Evolutionary conservation across 805 yeast genomes (phyloP).

Genomic region (Myxozyma neglecta): DNA sequence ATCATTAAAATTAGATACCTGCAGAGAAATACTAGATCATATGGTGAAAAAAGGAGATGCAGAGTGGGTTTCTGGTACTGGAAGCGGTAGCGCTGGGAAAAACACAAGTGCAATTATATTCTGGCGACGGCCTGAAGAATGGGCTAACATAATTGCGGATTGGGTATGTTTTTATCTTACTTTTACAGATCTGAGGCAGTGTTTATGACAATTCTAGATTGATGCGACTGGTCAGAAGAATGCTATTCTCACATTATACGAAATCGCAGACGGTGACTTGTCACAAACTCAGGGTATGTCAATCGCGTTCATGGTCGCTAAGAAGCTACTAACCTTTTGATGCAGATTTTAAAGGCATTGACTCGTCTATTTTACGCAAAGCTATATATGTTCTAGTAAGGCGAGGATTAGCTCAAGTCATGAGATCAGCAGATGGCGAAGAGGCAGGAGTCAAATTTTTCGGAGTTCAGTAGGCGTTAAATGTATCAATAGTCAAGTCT

Average conservation of each 20-base stretch:
- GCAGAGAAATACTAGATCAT: slow-evolving; percentile 54
- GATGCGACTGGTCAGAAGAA: slow-evolving; percentile 77
- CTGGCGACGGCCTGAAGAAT: slow-evolving; percentile 67
- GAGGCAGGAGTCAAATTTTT: slow-evolving; percentile 72
- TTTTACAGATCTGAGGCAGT: slow-evolving; percentile 38
- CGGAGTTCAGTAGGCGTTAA: slow-evolving; percentile 1
- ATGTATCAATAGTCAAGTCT: background rate
- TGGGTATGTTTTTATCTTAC: slow-evolving; percentile 44
- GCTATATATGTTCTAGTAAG: slow-evolving; percentile 61
- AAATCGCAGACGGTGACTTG: slow-evolving; percentile 66
- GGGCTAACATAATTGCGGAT: slow-evolving; percentile 64
- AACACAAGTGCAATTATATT: slow-evolving; percentile 47
- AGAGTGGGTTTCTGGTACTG: slow-evolving; percentile 50
- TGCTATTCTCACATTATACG: slow-evolving; percentile 77
- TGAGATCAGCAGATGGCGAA: slow-evolving; percentile 64
- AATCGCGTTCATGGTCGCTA: slow-evolving; percentile 41
- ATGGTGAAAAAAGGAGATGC: slow-evolving; percentile 61
- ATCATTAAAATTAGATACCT: slow-evolving; percentile 54
- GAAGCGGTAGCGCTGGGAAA: slow-evolving; percentile 10
- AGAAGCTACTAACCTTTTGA: background rate
- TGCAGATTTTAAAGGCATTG: slow-evolving; percentile 62
- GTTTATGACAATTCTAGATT: slow-evolving; percentile 34
- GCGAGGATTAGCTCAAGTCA: slow-evolving; percentile 68
- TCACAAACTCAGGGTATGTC: slow-evolving; percentile 45
- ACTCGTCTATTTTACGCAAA: slow-evolving; percentile 52